Evolutionary conservation across 2,329 filamentous ascomycete species (phyloP), one percentile per base, ranked within the genome.

Genomic region (Fonsecaea multimorphosa): DNA sequence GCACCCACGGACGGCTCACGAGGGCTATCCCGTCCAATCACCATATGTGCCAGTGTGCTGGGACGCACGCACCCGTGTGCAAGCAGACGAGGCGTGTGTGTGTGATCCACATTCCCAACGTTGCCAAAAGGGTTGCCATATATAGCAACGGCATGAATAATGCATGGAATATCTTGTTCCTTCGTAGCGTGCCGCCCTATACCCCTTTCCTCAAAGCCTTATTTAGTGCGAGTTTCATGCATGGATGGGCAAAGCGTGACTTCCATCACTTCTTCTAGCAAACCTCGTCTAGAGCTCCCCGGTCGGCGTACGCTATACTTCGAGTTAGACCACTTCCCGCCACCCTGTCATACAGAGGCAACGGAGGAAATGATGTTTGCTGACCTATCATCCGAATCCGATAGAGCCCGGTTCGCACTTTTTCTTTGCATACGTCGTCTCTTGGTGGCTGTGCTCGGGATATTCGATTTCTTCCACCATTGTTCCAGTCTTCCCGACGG

Each of bases 241-340:
- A 12, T n/a, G n/a, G n/a, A n/a, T n/a, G n/a, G n/a, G n/a, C n/a
- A n/a, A 27, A 49, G 44, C 19, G 44, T 49, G 22, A 49, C 44
- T 16, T 49, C 44, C 44, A 49, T 49, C 44, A 49, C 22, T 49
- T n/a, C 16, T 40, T 49, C 44, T 24, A 24, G 44, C 44, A 49
- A 5, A n/a, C 38, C 38, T 40, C 8, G 38, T 6, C n/a, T n/a
- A 8, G 19, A 8, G 38, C 5, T 40, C 38, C 38, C 11, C 5
- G n/a, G n/a, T n/a, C n/a, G n/a, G n/a, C n/a, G n/a, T n/a, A n/a
- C n/a, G n/a, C n/a, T n/a, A n/a, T n/a, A n/a, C n/a, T n/a, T n/a
- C n/a, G n/a, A n/a, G n/a, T n/a, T n/a, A n/a, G n/a, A n/a, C n/a
- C 38, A 3, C 38, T 5, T 40, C n/a, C 14, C 1, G 32, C 32